These are phyloP conservation scores for Arachnopeziza araneosa DNA, from an alignment of 2,329 filamentous ascomycete species.

Conservation along the genomic window DNA sequence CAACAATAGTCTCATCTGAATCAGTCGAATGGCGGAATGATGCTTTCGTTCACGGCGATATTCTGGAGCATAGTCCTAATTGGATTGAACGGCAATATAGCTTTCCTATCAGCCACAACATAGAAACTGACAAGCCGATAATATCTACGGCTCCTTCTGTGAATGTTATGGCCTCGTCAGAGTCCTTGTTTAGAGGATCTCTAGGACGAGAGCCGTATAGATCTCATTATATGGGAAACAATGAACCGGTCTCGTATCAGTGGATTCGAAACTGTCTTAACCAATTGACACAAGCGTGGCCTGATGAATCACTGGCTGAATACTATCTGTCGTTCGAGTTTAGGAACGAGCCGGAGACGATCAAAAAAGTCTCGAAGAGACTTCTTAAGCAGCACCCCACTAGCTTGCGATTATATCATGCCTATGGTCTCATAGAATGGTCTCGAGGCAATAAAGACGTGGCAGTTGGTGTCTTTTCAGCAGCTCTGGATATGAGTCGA, in stretches of 20 bases:
- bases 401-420: constrained; percentile 67
- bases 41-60: constrained; percentile 44
- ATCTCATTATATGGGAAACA: constrained; percentile 13
- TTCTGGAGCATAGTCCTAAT: constrained; percentile 25
- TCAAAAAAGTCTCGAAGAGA: constrained; percentile 66
- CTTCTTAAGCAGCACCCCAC: constrained; percentile 64
- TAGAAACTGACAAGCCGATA: neutral
- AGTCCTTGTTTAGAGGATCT: constrained; percentile 44
- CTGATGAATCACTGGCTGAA: constrained; percentile 52
- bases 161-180: constrained; percentile 33
- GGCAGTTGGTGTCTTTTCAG: constrained; percentile 60
- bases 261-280: constrained; percentile 52
- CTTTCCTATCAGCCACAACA: neutral
- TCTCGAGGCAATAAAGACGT: constrained; percentile 49
- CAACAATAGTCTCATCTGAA: constrained; percentile 37
- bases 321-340: constrained; percentile 67
- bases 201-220: constrained; percentile 1
- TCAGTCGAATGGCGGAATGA: constrained; percentile 35
- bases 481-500: constrained; percentile 56
- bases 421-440: constrained; percentile 69
- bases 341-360: constrained; percentile 44
- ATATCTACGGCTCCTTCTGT: neutral
- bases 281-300: constrained; percentile 44
- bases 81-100: constrained; percentile 6
- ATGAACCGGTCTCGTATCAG: constrained; percentile 21